A percentile compares a stretch with the other conserved stretches of the same genome.
phyloP scores from a whole-genome alignment of 2,329 filamentous ascomycete species.

The Fusarium sp. region DNA sequence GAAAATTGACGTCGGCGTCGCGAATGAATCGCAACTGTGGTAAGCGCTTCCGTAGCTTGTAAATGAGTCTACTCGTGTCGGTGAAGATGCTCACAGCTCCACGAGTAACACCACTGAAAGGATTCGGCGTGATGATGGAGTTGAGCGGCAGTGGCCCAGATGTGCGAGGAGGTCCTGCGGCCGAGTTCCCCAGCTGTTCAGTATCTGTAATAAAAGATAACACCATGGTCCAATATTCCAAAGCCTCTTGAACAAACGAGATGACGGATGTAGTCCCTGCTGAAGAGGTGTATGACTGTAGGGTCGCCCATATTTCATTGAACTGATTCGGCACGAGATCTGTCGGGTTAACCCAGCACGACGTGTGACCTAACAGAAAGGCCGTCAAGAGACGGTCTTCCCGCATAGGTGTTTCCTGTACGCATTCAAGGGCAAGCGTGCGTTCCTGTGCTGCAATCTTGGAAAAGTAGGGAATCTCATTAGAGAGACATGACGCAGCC shows the following conservation, averaged over 20 bases:
- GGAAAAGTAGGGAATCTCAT: conserved; percentile 2
- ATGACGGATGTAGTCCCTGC: not conserved
- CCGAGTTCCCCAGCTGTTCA: not conserved
- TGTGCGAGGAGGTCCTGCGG: not conserved
- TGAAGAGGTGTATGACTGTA: not conserved
- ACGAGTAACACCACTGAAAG: conserved; percentile 3
- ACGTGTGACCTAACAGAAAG: not conserved
- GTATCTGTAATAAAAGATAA: not conserved
- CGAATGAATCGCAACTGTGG: not conserved
- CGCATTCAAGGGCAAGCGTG: not conserved
- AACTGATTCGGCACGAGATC: conserved; percentile 6
- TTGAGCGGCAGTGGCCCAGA: not conserved
- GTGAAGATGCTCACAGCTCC: conserved; percentile 1
- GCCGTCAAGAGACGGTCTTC: not conserved
- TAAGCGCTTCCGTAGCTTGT: conserved; percentile 3
- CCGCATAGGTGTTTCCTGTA: not conserved
- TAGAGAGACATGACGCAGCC: conserved; percentile 3
- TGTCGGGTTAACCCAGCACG: not conserved
- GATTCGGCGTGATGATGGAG: not conserved
- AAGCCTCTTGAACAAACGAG: not conserved
- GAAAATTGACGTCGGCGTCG: not conserved
- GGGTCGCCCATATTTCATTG: conserved; percentile 1
- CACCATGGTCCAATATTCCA: conserved; percentile 4
- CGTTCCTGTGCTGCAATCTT: conserved; percentile 1
- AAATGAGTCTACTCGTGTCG: conserved; percentile 1